A percentile compares a stretch with the other conserved stretches of the same genome.
Evolutionary conservation across 345 rosid genomes (phyloP).

Genomic region (Ceriops zippeliana): DNA sequence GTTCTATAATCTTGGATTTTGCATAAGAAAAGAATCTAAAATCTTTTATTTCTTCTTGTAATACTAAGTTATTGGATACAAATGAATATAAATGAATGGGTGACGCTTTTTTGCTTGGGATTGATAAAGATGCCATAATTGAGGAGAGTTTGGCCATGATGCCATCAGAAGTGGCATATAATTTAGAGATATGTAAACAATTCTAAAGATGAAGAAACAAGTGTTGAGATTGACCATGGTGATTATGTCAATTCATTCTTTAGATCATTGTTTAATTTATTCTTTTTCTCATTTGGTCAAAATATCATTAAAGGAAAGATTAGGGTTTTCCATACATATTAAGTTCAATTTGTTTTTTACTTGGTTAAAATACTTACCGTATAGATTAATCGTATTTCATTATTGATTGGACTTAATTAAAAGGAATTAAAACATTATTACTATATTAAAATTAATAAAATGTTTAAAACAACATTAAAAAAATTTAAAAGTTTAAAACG

Average conservation of each 20-base stretch:
- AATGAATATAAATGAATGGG: conserved; percentile 27
- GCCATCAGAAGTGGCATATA: conserved; percentile 23
- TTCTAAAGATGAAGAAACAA: conserved; percentile 29
- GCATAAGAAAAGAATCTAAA: conserved; percentile 11
- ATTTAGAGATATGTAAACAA: conserved; percentile 18
- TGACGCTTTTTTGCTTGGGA: conserved; percentile 13
- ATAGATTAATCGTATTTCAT: too few relatives aligned
- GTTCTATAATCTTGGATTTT: conserved; percentile 3
- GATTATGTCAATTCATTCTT: conserved; percentile 39
- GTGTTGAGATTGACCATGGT: conserved; percentile 9
- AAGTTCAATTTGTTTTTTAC: too few relatives aligned
- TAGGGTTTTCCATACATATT: too few relatives aligned
- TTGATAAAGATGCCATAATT: conserved; percentile 23
- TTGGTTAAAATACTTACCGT: too few relatives aligned
- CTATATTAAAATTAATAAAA: too few relatives aligned
- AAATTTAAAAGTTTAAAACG: too few relatives aligned
- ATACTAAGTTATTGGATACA: conserved; percentile 17
- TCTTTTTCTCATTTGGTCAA: too few relatives aligned
- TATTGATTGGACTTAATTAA: too few relatives aligned
- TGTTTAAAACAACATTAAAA: too few relatives aligned
- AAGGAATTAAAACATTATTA: too few relatives aligned
- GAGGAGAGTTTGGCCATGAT: conserved; percentile 29
- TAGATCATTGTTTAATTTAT: too few relatives aligned
- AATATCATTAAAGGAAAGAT: too few relatives aligned
- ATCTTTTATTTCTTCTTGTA: conserved; percentile 18